Conservation (phyloP, 129 eudicot genomes). For the Smallanthus sonchifolius region DNA sequence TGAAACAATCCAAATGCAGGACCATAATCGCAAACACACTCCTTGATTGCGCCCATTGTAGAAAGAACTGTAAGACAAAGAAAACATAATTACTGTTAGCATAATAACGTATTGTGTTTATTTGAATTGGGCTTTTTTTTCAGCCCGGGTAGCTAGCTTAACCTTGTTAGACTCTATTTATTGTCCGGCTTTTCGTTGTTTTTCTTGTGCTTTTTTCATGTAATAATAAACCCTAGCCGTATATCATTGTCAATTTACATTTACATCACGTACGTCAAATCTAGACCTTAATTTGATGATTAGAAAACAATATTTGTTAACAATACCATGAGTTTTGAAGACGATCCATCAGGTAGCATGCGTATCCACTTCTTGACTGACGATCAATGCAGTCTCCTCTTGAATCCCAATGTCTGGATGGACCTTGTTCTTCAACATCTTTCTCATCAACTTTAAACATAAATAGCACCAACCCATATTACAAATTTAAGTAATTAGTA, state of each 20-base stretch:
- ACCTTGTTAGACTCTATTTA: too few species aligned
- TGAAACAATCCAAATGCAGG: not conserved
- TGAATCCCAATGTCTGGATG: conserved; percentile 47
- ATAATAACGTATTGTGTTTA: too few species aligned
- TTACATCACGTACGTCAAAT: too few species aligned
- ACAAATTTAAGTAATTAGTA: not conserved
- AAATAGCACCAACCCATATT: not conserved
- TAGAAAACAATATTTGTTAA: too few species aligned
- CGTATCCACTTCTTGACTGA: not conserved
- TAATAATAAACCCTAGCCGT: too few species aligned
- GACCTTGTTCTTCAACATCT: conserved; percentile 58
- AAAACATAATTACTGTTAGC: not conserved
- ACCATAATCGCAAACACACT: not conserved
- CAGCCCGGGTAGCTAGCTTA: too few species aligned
- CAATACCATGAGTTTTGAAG: conserved; percentile 10
- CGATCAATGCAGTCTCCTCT: conserved; percentile 4
- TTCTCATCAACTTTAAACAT: conserved; percentile 47
- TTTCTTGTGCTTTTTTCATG: too few species aligned
- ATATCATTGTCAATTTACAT: too few species aligned
- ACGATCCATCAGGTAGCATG: conserved; percentile 14
- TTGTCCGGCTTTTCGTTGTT: too few species aligned
- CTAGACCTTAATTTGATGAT: too few species aligned
- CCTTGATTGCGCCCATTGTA: not conserved
- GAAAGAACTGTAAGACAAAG: conserved; percentile 11
- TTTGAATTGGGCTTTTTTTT: too few species aligned